Conservation (phyloP, 768 basidiomycete genomes). For the Pleurotus tuoliensis region DNA sequence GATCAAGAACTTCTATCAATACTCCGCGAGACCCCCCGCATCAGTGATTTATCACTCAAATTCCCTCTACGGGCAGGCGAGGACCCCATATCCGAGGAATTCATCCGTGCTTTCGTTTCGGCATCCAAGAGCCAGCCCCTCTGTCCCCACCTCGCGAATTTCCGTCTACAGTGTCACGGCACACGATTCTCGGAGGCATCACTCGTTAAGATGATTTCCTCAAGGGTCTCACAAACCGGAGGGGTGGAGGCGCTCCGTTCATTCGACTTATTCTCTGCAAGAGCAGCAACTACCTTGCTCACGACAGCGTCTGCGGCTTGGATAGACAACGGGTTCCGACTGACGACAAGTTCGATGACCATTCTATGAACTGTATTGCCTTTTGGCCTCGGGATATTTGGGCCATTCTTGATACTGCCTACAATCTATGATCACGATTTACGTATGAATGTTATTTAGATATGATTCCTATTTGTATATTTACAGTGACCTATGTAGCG, state of each 20-base stretch:
- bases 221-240: not conserved
- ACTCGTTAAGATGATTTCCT: not conserved
- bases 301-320: not conserved
- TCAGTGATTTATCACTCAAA: not conserved
- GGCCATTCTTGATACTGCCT: too few relatives aligned
- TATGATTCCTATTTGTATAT: too few relatives aligned
- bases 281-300: not conserved
- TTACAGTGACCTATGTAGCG: too few relatives aligned
- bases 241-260: not conserved
- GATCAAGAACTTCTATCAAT: not conserved
- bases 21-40: not conserved
- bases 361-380: too few relatives aligned
- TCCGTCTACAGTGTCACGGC: not conserved
- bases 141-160: not conserved
- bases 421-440: too few relatives aligned
- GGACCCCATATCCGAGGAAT: constrained; percentile 3
- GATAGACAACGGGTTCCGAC: too few relatives aligned
- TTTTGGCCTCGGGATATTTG: too few relatives aligned
- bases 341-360: too few relatives aligned
- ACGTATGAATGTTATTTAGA: too few relatives aligned
- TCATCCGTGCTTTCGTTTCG: not conserved
- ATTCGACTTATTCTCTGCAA: not conserved
- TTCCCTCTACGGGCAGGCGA: not conserved
- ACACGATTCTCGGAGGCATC: not conserved
- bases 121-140: not conserved